Evolutionary conservation across 257 asterid genomes (phyloP).

Genomic region (Marsdenia floribunda): DNA sequence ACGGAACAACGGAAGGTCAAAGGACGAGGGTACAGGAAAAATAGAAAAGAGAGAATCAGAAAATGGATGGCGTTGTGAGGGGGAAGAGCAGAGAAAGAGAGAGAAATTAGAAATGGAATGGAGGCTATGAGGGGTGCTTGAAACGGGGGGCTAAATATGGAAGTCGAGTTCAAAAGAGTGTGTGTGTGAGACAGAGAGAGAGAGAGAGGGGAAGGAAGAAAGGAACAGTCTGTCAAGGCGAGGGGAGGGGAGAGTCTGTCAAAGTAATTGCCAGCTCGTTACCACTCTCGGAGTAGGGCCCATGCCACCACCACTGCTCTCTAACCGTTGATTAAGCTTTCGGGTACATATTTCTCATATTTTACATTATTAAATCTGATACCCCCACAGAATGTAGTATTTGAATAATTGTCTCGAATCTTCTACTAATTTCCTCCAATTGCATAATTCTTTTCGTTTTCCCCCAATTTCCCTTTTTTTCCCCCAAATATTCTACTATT

Average conservation of each 20-base stretch:
- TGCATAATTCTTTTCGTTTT: not conserved
- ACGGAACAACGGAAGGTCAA: not conserved
- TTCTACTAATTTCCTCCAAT: too few relatives aligned
- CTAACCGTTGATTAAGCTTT: not conserved
- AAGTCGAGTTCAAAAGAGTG: not conserved
- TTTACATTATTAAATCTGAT: too few relatives aligned
- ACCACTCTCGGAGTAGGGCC: conserved; percentile 23
- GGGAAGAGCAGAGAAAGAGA: not conserved
- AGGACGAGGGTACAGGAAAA: not conserved
- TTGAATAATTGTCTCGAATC: not conserved
- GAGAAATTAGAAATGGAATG: not conserved
- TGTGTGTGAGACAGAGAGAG: conserved; percentile 17
- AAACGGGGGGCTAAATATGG: not conserved
- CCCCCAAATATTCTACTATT: too few relatives aligned
- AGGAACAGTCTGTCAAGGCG: conserved; percentile 21
- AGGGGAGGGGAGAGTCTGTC: conserved; percentile 24
- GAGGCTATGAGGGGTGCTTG: not conserved
- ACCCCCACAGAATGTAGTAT: not conserved
- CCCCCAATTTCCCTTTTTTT: not conserved
- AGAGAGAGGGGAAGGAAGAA: too few relatives aligned
- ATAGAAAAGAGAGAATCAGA: not conserved
- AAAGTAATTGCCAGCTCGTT: conserved; percentile 27
- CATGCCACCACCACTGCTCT: conserved; percentile 8
- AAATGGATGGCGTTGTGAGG: not conserved
- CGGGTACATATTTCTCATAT: too few relatives aligned